phyloP scores from a whole-genome alignment of 2,329 filamentous ascomycete genomes.

The Geosmithia flava region DNA sequence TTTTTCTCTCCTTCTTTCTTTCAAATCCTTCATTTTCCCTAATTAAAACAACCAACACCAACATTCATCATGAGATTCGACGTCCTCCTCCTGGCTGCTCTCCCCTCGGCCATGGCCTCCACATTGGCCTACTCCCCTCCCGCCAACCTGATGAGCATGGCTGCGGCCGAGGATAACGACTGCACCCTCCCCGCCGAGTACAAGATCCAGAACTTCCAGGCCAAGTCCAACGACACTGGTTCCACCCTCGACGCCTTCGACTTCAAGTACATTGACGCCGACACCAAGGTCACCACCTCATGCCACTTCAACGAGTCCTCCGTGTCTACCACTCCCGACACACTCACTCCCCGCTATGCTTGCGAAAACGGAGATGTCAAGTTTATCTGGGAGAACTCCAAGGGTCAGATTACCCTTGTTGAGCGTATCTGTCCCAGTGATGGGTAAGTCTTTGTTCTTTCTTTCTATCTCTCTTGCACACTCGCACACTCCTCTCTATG shows the following conservation, averaged over 20 bases:
- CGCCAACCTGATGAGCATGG: slow-evolving; percentile 9
- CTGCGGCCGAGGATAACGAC: slow-evolving; percentile 8
- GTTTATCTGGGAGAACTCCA: slow-evolving; percentile 25
- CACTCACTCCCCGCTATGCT: slow-evolving; percentile 22
- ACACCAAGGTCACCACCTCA: slow-evolving; percentile 23
- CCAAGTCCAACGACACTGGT: slow-evolving; percentile 19
- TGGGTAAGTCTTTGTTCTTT: slow-evolving; percentile 16
- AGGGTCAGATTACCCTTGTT: slow-evolving; percentile 15
- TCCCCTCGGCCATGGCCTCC: slow-evolving; percentile 9
- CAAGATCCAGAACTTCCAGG: slow-evolving; percentile 23
- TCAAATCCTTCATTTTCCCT: background rate
- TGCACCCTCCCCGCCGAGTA: slow-evolving; percentile 26
- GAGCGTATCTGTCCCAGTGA: slow-evolving; percentile 28
- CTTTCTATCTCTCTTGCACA: background rate
- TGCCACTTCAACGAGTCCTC: slow-evolving; percentile 33
- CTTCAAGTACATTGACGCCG: slow-evolving; percentile 27
- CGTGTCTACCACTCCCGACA: slow-evolving; percentile 15
- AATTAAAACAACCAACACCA: background rate
- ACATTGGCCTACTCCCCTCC: slow-evolving; percentile 14
- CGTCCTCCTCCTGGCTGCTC: slow-evolving; percentile 6
- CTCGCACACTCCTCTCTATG: background rate
- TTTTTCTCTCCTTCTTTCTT: background rate
- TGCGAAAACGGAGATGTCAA: slow-evolving; percentile 27
- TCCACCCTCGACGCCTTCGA: slow-evolving; percentile 16
- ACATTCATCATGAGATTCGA: background rate